Conservation (phyloP, 768 basidiomycete genomes). For the Heimioporus sp. region DNA sequence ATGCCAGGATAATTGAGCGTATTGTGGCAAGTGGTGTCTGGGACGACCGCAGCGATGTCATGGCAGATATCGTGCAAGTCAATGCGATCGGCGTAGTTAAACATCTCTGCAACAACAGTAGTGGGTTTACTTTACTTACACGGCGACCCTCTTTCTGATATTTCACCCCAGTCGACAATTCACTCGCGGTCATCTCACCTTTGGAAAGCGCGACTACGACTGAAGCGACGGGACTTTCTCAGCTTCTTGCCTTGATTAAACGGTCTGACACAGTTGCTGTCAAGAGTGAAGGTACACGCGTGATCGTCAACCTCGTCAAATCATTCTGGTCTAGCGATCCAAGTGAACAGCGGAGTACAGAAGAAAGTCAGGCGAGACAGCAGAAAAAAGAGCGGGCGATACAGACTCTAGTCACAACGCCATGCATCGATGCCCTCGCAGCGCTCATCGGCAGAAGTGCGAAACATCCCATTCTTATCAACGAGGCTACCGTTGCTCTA, state of each 20-base stretch:
- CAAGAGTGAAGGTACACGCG: conserved; percentile 87
- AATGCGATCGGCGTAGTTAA: conserved; percentile 87
- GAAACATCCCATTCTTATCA: conserved; percentile 82
- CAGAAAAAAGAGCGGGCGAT: conserved; percentile 54
- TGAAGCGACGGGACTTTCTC: conserved; percentile 53
- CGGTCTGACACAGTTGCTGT: conserved; percentile 81
- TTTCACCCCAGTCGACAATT: conserved; percentile 39
- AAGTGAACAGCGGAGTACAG: conserved; percentile 26
- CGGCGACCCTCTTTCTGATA: conserved; percentile 29
- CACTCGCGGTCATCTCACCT: conserved; percentile 51
- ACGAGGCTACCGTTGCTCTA: conserved; percentile 84
- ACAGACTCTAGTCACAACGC: conserved; percentile 46
- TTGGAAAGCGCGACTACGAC: conserved; percentile 25
- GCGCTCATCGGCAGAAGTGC: conserved; percentile 73
- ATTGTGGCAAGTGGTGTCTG: conserved; percentile 66
- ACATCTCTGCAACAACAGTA: conserved; percentile 75
- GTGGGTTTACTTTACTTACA: conserved; percentile 40
- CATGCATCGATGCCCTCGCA: conserved; percentile 60
- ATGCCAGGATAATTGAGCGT: conserved; percentile 60
- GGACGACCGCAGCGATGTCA: conserved; percentile 67
- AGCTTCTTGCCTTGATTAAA: conserved; percentile 70
- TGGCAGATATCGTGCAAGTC: conserved; percentile 85
- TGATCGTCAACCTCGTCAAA: conserved; percentile 83
- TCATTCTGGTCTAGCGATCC: conserved; percentile 65
- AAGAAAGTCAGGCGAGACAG: conserved; percentile 40